Evolutionary conservation across 2,329 filamentous ascomycete species (phyloP).

Genomic region (Tetracladium maxilliforme): DNA sequence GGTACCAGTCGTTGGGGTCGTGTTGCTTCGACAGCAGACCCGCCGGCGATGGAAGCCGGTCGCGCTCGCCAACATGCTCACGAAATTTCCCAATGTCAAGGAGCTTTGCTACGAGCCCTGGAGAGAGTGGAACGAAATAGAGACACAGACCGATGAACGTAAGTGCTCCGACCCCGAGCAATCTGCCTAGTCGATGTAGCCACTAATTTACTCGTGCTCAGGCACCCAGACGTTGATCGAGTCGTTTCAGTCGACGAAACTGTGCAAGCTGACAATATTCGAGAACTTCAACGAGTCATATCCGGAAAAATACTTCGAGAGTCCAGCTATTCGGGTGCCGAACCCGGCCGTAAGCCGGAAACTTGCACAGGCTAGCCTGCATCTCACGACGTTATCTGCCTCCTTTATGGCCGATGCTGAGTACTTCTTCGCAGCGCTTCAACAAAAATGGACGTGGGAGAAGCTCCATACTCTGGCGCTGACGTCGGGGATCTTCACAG

Average conservation of each 20-base stretch:
- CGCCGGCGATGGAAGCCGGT: constrained; percentile 18
- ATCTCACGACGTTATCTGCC: constrained; percentile 13
- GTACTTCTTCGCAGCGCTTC: constrained; percentile 17
- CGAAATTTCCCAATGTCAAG: constrained; percentile 17
- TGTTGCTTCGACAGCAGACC: constrained; percentile 21
- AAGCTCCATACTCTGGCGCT: too few relatives aligned
- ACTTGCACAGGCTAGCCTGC: constrained; percentile 14
- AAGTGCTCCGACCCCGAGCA: constrained; percentile 11
- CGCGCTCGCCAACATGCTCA: constrained; percentile 16
- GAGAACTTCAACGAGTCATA: constrained; percentile 19
- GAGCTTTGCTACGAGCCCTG: constrained; percentile 23
- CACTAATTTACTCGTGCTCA: constrained; percentile 7
- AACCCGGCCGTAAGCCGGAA: constrained; percentile 10
- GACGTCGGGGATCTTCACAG: too few relatives aligned
- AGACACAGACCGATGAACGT: constrained; percentile 12
- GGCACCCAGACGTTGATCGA: constrained; percentile 12
- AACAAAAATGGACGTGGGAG: too few relatives aligned
- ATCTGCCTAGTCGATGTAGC: constrained; percentile 7
- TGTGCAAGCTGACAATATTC: constrained; percentile 17
- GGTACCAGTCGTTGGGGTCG: constrained; percentile 15
- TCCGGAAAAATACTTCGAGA: constrained; percentile 5
- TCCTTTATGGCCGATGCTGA: constrained; percentile 17
- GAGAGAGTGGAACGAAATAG: constrained; percentile 13
- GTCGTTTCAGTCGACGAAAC: constrained; percentile 9
- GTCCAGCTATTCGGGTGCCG: constrained; percentile 9